Percentiles rank a stretch among this genome's conserved stretches.
phyloP scores from a whole-genome alignment of 75 land plant species.

The Pinus taeda region DNA sequence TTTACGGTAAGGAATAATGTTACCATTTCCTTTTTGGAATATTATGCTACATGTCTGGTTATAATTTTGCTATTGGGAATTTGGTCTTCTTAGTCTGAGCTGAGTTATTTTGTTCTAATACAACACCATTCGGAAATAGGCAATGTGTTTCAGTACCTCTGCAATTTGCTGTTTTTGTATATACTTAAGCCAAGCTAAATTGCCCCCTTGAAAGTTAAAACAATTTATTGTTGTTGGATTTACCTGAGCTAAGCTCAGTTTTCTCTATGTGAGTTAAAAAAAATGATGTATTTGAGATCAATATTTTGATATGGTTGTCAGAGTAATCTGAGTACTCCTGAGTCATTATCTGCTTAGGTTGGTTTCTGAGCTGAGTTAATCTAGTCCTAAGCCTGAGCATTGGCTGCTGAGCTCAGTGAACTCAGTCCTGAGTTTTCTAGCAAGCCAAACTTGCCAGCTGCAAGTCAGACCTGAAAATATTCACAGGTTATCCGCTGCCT shows the following conservation, averaged over 20 bases:
- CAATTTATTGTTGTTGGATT: background rate
- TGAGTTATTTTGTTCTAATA: background rate
- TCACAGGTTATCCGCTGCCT: no score
- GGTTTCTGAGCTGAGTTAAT: no score
- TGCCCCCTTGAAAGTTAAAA: background rate
- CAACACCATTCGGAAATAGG: background rate
- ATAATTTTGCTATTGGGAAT: background rate
- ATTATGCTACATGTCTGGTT: background rate
- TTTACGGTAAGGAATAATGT: conserved; percentile 5
- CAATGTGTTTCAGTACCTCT: background rate
- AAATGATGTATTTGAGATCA: no score
- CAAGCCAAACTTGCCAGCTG: no score
- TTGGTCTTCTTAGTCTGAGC: background rate
- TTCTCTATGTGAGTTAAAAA: background rate
- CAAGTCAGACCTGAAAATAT: no score
- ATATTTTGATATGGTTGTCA: no score
- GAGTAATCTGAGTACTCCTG: no score
- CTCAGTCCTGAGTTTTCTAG: no score
- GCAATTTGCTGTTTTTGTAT: background rate
- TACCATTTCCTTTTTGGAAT: background rate
- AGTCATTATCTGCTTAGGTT: no score
- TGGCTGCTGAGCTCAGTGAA: no score
- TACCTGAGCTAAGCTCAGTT: background rate
- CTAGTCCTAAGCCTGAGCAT: no score
- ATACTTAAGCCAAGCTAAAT: background rate